Conservation (phyloP, 1,284 basidiomycete species). For the Trichosporon coremiiforme region DNA sequence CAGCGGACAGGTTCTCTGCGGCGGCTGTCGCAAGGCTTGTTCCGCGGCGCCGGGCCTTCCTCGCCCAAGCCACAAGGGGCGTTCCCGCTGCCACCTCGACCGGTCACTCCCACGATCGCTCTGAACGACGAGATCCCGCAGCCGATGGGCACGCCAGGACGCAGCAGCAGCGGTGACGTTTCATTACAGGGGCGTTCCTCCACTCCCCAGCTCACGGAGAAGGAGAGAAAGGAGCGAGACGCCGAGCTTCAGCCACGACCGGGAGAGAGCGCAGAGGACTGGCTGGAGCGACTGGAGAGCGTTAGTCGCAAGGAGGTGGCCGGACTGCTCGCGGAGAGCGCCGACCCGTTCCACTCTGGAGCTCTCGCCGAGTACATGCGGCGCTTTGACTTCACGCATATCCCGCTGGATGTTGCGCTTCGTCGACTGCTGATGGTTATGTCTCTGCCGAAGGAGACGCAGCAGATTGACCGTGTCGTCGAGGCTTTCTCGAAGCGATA, state of each 20-base stretch:
- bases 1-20: constrained; percentile 42
- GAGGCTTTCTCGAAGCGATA: constrained; percentile 91
- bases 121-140: constrained; percentile 2
- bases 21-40: constrained; percentile 44
- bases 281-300: constrained; percentile 66
- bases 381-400: constrained; percentile 76
- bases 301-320: constrained; percentile 77
- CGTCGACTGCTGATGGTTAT: constrained; percentile 89
- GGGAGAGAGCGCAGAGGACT: constrained; percentile 60
- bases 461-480: constrained; percentile 97
- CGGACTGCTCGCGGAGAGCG: constrained; percentile 75
- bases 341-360: constrained; percentile 69
- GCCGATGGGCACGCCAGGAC: background rate
- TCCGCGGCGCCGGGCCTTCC: constrained; percentile 35
- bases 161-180: constrained; percentile 8
- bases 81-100: constrained; percentile 6
- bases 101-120: background rate
- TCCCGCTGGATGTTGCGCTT: constrained; percentile 86
- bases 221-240: constrained; percentile 7
- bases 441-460: constrained; percentile 89
- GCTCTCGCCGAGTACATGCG: constrained; percentile 74
- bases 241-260: constrained; percentile 5
- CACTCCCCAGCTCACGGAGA: constrained; percentile 14
- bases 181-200: constrained; percentile 12
- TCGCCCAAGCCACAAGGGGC: constrained; percentile 37